These are phyloP conservation scores for Coprinopsis marcescibilis DNA, from an alignment of 768 basidiomycete species.

Conservation along the genomic window DNA sequence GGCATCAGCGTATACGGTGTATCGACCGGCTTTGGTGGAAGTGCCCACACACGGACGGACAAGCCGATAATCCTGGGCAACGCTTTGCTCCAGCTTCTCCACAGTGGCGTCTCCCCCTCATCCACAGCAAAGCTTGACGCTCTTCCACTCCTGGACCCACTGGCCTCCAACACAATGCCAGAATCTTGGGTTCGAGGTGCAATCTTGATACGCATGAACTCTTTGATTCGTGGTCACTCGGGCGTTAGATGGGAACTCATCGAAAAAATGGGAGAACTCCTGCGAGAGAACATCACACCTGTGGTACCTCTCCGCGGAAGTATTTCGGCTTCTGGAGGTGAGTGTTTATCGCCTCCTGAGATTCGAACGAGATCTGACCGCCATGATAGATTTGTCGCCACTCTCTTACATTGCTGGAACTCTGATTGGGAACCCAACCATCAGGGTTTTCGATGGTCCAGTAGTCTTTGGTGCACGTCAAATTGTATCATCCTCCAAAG, in stretches of 20 bases:
- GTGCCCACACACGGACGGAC: conserved; percentile 79
- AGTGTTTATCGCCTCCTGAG: conserved; percentile 10
- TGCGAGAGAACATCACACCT: conserved; percentile 59
- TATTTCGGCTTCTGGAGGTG: conserved; percentile 75
- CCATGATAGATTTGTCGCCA: conserved; percentile 39
- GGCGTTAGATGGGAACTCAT: conserved; percentile 75
- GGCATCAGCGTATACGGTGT: conserved; percentile 79
- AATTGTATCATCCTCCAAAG: conserved; percentile 46
- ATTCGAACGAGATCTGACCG: conserved; percentile 4
- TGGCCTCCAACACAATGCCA: conserved; percentile 69
- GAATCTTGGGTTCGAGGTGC: conserved; percentile 86
- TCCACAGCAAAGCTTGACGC: conserved; percentile 40
- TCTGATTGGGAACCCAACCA: conserved; percentile 55
- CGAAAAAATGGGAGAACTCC: conserved; percentile 59
- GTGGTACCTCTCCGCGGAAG: conserved; percentile 77
- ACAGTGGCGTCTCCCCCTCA: conserved; percentile 67
- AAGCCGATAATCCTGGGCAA: conserved; percentile 67
- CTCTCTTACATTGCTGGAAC: conserved; percentile 64
- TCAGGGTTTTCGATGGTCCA: conserved; percentile 59
- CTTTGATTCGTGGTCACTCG: conserved; percentile 75
- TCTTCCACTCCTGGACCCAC: conserved; percentile 67
- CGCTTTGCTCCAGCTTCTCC: conserved; percentile 83
- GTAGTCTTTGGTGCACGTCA: conserved; percentile 41
- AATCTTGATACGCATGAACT: conserved; percentile 82
- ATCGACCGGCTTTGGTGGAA: conserved; percentile 82